Evolutionary conservation across 2,329 filamentous ascomycete genomes (phyloP), one percentile per base, ranked within the genome.

Genomic region (Aspergillus sp.): DNA sequence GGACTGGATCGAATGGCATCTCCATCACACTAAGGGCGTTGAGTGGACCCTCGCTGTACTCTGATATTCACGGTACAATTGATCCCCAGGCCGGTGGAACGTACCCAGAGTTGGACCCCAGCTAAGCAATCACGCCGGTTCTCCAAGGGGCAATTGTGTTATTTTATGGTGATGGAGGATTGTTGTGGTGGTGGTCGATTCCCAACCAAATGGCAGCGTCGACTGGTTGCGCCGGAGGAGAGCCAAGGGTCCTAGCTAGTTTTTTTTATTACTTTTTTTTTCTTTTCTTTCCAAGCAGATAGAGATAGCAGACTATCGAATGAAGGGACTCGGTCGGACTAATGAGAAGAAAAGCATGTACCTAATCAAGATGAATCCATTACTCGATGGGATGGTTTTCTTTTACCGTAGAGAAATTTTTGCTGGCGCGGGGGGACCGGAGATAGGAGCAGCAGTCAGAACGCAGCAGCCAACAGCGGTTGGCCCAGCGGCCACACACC

Each of bases 401-500:
- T 42, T 42, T 19, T 42, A 11, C n/a, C 6, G 14, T 17, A 38
- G 35, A 35, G 26, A 26, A 2, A 41, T 24, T 7, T 42, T 20
- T 45, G 40, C 30, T 41, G 33, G 49, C 55, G 57, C 53, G 57
- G 54, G 58, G 55, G 54, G 55, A 51, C 60, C 59, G 63, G 65
- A 62, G 63, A 65, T 58, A 58, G n/a, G n/a, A n/a, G n/a, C n/a
- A n/a, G 45, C 26, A 44, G n/a, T 48, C 54, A 49, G 52, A 11
- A 11, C 11, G 44, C 38, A 30, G 40, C 16, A 36, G 10, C 24
- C 24, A 17, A 45, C 20, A n/a, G 13, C 32, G 10, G 22, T 8
- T 13, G 41, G 20, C 30, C 42, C 20, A 56, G 58, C 61, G 65
- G 65, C 65, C 61, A 65, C 61, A 51, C 55, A 54, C 49, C 52